Conservation (phyloP, 495 filamentous ascomycete genomes). For the Friedmanniomyces endolithicus region DNA sequence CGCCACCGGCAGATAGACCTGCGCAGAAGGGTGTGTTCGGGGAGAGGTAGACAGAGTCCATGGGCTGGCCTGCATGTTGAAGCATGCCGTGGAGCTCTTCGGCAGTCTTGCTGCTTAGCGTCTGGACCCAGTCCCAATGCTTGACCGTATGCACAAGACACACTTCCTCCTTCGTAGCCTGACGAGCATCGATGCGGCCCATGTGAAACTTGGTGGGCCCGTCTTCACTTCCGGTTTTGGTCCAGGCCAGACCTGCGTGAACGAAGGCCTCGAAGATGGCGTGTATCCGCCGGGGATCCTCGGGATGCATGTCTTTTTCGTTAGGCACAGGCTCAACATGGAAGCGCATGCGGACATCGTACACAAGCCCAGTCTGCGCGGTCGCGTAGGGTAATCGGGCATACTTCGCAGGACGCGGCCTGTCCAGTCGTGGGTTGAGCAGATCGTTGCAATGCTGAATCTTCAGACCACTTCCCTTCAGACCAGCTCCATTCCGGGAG, state of each 20-base stretch:
- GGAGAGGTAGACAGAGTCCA: slow-evolving; percentile 86
- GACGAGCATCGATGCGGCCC: slow-evolving; percentile 60
- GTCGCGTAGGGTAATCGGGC: slow-evolving; percentile 26
- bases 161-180: slow-evolving; percentile 66
- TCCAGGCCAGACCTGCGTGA: slow-evolving; percentile 50
- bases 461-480: slow-evolving; percentile 3
- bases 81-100: slow-evolving; percentile 53
- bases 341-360: slow-evolving; percentile 85
- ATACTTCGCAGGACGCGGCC: slow-evolving; percentile 16
- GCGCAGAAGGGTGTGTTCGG: slow-evolving; percentile 67
- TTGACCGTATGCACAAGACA: slow-evolving; percentile 57
- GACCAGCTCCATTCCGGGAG: too few species aligned
- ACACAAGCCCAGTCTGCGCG: slow-evolving; percentile 54
- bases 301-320: slow-evolving; percentile 67
- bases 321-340: slow-evolving; percentile 57
- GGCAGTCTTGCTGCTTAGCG: slow-evolving; percentile 44
- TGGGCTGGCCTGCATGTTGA: slow-evolving; percentile 29
- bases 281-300: slow-evolving; percentile 82
- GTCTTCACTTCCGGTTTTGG: slow-evolving; percentile 6
- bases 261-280: slow-evolving; percentile 80
- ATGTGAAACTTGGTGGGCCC: slow-evolving; percentile 46
- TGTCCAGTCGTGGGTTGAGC: background rate
- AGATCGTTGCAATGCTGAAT: too few species aligned
- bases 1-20: slow-evolving; percentile 76
- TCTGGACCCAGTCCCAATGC: slow-evolving; percentile 67